These are phyloP conservation scores for Moricandia arvensis DNA, from an alignment of 345 rosid species.

Conservation along the genomic window DNA sequence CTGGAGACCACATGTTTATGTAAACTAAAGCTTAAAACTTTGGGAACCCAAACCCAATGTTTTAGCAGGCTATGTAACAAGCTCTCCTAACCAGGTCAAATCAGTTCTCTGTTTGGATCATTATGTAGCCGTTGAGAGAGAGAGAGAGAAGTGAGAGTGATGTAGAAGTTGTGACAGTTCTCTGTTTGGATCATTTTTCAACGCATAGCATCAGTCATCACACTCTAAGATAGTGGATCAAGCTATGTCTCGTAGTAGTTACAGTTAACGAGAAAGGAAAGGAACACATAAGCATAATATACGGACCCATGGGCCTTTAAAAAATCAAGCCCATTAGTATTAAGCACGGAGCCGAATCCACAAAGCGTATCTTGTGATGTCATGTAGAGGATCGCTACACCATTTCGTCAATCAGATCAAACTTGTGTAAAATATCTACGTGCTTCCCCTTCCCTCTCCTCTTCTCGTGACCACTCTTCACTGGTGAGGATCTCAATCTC, in stretches of 20 bases:
- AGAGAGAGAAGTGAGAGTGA: no score
- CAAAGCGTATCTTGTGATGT: neutral
- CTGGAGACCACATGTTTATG: neutral
- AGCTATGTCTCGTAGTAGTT: no score
- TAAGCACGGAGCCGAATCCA: neutral
- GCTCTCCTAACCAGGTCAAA: neutral
- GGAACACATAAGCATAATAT: neutral
- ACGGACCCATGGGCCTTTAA: neutral
- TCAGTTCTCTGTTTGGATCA: no score
- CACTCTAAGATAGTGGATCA: no score
- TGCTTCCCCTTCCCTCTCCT: neutral
- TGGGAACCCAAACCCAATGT: neutral
- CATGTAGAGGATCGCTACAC: neutral
- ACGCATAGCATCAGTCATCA: no score
- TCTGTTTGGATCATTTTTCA: no score
- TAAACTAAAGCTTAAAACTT: neutral
- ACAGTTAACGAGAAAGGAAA: no score
- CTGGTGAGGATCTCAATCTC: neutral
- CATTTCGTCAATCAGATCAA: neutral
- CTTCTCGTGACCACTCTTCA: neutral
- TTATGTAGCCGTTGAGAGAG: no score
- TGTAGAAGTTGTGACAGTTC: no score
- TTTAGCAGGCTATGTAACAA: no score
- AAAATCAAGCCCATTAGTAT: neutral
- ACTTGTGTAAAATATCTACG: neutral